Percentiles rank a stretch among this genome's conserved stretches.
Conservation (phyloP, 441 rosid genomes). For the Erodium moschatum region DNA sequence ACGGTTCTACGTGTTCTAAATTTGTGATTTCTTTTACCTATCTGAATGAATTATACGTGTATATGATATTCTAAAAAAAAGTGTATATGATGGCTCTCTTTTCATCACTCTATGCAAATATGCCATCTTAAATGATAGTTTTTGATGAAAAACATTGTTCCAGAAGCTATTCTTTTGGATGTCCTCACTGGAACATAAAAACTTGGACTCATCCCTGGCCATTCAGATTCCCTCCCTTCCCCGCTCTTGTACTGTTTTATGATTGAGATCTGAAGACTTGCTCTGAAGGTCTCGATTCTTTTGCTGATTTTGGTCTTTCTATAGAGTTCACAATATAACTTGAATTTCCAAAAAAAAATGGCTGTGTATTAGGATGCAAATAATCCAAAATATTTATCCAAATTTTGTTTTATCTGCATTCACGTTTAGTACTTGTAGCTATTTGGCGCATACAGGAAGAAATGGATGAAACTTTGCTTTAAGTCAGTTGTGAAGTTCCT, state of each 20-base stretch:
- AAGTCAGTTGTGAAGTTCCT: slow-evolving; percentile 7
- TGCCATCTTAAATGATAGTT: background rate
- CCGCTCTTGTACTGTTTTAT: background rate
- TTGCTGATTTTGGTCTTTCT: background rate
- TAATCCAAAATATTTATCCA: background rate
- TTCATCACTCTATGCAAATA: background rate
- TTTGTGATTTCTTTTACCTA: background rate
- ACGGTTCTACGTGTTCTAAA: too few species aligned
- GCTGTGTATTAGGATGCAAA: background rate
- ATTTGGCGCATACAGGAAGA: background rate
- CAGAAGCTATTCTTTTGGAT: background rate
- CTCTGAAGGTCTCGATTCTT: background rate
- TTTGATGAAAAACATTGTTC: slow-evolving; percentile 4
- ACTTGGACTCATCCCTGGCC: background rate
- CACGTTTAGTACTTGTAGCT: background rate
- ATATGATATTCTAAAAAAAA: background rate
- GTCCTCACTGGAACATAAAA: background rate
- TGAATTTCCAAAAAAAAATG: background rate
- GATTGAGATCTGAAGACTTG: background rate
- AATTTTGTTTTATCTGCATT: background rate
- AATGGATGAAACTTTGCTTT: slow-evolving; percentile 16
- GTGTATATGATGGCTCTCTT: background rate
- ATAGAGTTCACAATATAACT: background rate
- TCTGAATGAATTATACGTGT: background rate
- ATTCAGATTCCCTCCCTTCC: background rate